Evolutionary conservation across 257 asterid genomes (phyloP).

Genomic region (Jasminum sambac): DNA sequence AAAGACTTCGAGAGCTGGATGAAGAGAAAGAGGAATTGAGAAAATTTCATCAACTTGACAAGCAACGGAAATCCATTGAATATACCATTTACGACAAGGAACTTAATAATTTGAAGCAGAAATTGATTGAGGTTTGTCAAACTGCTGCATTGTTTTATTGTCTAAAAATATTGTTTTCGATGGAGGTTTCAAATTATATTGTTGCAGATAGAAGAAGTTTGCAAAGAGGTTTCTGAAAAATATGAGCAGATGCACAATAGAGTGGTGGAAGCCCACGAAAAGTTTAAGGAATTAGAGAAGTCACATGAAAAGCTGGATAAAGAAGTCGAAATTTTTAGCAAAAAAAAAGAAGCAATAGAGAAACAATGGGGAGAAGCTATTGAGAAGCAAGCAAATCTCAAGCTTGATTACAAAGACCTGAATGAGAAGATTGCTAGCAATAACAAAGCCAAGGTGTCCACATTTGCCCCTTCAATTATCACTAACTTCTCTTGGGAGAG

Average conservation of each 20-base stretch:
- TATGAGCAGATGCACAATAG: slow-evolving; percentile 66
- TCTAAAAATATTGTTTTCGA: not conserved
- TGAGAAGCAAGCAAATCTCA: slow-evolving; percentile 84
- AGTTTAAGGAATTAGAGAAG: slow-evolving; percentile 81
- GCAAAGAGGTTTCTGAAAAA: slow-evolving; percentile 62
- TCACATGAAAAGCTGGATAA: slow-evolving; percentile 67
- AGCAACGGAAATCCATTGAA: slow-evolving; percentile 89
- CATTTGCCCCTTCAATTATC: slow-evolving; percentile 19
- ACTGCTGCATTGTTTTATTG: not conserved
- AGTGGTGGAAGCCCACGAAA: slow-evolving; percentile 81
- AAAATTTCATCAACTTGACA: slow-evolving; percentile 92
- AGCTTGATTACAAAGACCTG: slow-evolving; percentile 86
- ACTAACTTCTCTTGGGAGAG: slow-evolving; percentile 14
- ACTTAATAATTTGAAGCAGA: slow-evolving; percentile 91
- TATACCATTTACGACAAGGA: slow-evolving; percentile 91
- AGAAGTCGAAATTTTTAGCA: slow-evolving; percentile 75
- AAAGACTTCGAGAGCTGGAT: slow-evolving; percentile 93
- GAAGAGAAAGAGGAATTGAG: slow-evolving; percentile 96
- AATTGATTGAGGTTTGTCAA: slow-evolving; percentile 59
- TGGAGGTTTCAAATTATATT: not conserved
- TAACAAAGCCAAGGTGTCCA: slow-evolving; percentile 74
- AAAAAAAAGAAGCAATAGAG: slow-evolving; percentile 85
- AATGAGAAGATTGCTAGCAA: slow-evolving; percentile 74
- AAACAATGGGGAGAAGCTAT: slow-evolving; percentile 85
- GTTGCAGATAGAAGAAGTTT: slow-evolving; percentile 82